phyloP scores from a whole-genome alignment of 2,329 filamentous ascomycete genomes.

The Ophiosphaerella korrae region DNA sequence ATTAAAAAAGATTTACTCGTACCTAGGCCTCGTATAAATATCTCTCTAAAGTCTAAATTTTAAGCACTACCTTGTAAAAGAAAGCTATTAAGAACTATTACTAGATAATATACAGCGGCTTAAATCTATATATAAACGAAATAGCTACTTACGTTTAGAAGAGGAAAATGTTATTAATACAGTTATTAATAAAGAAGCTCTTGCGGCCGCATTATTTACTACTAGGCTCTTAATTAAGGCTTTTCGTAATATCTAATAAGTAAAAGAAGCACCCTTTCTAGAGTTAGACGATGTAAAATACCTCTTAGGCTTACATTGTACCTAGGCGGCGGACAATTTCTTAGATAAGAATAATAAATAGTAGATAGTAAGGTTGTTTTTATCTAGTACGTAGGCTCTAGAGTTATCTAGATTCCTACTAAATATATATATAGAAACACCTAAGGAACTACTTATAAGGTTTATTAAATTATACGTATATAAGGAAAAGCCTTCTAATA shows the following conservation, averaged over 20 bases:
- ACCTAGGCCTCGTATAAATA: neutral
- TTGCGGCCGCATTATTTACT: no score
- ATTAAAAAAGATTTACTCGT: no score
- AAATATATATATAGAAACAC: conserved; percentile 8
- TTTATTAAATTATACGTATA: conserved; percentile 18
- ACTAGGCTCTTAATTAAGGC: conserved; percentile 3
- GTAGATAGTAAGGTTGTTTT: conserved; percentile 27
- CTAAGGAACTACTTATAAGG: conserved; percentile 6
- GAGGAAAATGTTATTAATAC: no score
- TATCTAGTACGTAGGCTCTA: conserved; percentile 10
- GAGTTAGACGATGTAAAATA: conserved; percentile 16
- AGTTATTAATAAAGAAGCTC: no score
- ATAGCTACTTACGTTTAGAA: neutral
- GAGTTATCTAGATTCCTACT: neutral
- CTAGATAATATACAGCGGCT: neutral
- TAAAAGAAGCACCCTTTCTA: conserved; percentile 13
- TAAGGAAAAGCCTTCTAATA: conserved; percentile 21
- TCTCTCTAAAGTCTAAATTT: neutral
- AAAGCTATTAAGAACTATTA: neutral
- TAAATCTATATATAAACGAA: neutral
- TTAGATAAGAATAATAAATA: conserved; percentile 27
- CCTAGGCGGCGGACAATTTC: conserved; percentile 14
- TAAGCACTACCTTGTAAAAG: neutral
- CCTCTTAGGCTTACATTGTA: conserved; percentile 19
- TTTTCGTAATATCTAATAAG: conserved; percentile 8